These are phyloP conservation scores for Castanea mollissima DNA, from an alignment of 306 rosid species.

Conservation along the genomic window DNA sequence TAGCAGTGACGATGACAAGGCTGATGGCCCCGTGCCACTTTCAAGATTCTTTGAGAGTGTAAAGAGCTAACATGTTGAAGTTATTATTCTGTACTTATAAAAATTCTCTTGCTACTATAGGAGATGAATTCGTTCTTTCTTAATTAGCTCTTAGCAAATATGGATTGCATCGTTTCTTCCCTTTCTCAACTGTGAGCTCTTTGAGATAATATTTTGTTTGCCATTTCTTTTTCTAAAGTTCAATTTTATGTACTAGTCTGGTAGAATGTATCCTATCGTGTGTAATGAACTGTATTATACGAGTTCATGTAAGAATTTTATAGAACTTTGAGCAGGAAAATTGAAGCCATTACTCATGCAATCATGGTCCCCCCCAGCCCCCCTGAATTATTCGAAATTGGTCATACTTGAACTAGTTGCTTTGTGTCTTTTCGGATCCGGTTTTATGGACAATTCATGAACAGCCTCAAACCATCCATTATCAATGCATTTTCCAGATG, in stretches of 20 bases:
- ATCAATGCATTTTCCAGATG: no score
- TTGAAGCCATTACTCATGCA: background rate
- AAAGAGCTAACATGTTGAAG: constrained; percentile 48
- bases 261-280: background rate
- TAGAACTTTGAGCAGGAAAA: background rate
- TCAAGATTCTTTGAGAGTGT: constrained; percentile 77
- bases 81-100: constrained; percentile 32
- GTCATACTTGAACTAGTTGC: background rate
- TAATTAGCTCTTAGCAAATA: constrained; percentile 12
- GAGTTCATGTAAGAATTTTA: background rate
- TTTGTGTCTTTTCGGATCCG: background rate
- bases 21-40: constrained; percentile 82
- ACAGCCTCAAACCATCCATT: no score
- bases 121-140: constrained; percentile 28
- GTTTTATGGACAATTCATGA: background rate
- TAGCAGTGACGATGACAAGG: constrained; percentile 45
- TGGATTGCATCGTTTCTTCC: constrained; percentile 28
- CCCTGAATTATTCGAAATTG: background rate
- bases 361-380: no score
- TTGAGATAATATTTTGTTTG: constrained; percentile 19
- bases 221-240: background rate
- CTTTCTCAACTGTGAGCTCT: constrained; percentile 31
- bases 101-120: constrained; percentile 38
- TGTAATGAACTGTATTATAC: background rate
- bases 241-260: background rate